Percentiles rank a stretch among this genome's conserved stretches.
phyloP scores from a whole-genome alignment of 345 rosid genomes.

The Populus davidiana region DNA sequence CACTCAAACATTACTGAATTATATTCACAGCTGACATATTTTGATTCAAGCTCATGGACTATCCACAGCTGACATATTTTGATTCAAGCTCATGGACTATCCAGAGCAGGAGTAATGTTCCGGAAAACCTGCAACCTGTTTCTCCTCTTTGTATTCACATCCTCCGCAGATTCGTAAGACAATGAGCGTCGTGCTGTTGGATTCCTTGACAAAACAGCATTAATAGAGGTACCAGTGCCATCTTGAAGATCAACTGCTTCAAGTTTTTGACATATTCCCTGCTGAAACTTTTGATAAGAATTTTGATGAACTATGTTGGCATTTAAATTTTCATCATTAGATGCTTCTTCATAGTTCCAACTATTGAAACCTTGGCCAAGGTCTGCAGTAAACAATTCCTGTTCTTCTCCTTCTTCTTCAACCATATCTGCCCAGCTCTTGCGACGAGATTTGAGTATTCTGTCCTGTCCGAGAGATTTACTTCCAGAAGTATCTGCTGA shows the following conservation, averaged over 20 bases:
- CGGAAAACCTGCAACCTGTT: slow-evolving; percentile 52
- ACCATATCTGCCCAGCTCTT: slow-evolving; percentile 89
- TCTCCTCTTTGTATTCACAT: slow-evolving; percentile 14
- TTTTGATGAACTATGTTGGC: slow-evolving; percentile 31
- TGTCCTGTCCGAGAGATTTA: not conserved
- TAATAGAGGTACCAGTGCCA: slow-evolving; percentile 7
- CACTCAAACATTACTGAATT: too few species aligned
- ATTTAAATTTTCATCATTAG: slow-evolving; percentile 42
- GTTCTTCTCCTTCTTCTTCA: slow-evolving; percentile 45
- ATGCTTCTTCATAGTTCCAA: slow-evolving; percentile 23
- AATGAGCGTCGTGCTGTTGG: slow-evolving; percentile 28
- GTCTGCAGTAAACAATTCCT: not conserved
- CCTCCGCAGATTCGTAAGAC: slow-evolving; percentile 25
- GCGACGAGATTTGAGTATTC: not conserved
- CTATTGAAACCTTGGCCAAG: not conserved
- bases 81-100: slow-evolving; percentile 26
- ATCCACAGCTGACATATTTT: slow-evolving; percentile 17
- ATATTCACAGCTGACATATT: too few species aligned
- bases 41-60: slow-evolving; percentile 23
- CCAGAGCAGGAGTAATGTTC: slow-evolving; percentile 47
- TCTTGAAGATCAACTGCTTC: slow-evolving; percentile 26
- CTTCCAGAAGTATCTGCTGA: not conserved
- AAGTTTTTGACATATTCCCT: slow-evolving; percentile 25
- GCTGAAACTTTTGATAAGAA: slow-evolving; percentile 19
- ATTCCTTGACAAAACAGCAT: slow-evolving; percentile 12